These are phyloP conservation scores for Cryptomeria japonica DNA, from an alignment of 75 land plant species.

Conservation along the genomic window DNA sequence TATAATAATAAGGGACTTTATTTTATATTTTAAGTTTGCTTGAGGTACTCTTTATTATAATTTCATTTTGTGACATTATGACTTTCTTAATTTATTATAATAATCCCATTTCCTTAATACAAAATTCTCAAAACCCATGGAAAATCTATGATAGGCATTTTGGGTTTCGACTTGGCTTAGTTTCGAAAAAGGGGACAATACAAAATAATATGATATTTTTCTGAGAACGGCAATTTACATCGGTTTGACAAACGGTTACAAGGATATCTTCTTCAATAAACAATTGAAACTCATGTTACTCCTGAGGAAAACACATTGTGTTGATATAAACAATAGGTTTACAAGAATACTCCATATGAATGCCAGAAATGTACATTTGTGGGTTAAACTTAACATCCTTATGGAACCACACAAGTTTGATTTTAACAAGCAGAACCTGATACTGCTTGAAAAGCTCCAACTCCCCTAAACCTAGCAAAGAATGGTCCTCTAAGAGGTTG, in stretches of 20 bases:
- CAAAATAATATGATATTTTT: too few species aligned
- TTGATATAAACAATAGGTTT: neutral
- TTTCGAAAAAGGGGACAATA: too few species aligned
- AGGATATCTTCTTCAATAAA: neutral
- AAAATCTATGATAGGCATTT: too few species aligned
- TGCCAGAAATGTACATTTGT: neutral
- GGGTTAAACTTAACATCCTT: neutral
- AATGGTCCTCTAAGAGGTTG: neutral
- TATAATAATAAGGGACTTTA: too few species aligned
- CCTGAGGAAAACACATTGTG: neutral
- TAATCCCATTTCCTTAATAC: too few species aligned
- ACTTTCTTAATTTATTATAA: too few species aligned
- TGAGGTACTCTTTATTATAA: too few species aligned
- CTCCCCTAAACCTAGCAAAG: neutral
- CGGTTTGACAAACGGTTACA: neutral
- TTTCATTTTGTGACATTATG: too few species aligned
- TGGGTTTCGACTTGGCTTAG: too few species aligned
- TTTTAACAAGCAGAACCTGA: neutral
- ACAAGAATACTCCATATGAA: neutral
- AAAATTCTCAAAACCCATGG: too few species aligned
- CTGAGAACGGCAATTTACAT: neutral
- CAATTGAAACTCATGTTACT: too few species aligned
- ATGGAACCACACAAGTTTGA: neutral
- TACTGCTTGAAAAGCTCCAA: neutral
- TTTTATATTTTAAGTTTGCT: too few species aligned